phyloP scores from a whole-genome alignment of 2,329 filamentous ascomycete genomes.

The Colletotrichum sojae region DNA sequence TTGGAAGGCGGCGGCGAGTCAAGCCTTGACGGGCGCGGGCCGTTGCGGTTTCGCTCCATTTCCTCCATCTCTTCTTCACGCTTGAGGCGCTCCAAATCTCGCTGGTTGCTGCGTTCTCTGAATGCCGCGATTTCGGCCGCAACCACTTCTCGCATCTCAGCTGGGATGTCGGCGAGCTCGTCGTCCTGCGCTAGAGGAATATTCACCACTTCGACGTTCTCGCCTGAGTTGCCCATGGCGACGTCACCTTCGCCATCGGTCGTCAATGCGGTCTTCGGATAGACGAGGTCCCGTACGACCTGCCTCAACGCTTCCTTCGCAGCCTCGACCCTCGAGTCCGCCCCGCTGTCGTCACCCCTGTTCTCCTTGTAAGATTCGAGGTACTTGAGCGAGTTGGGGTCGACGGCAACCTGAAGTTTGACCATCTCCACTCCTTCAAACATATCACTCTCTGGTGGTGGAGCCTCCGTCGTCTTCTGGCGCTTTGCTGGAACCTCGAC shows the following conservation, averaged over 20 bases:
- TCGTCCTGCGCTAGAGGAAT: conserved; percentile 91
- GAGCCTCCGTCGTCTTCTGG: conserved; percentile 68
- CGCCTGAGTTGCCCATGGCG: conserved; percentile 78
- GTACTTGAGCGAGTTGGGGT: conserved; percentile 86
- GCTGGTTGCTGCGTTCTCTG: conserved; percentile 88
- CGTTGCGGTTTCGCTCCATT: conserved; percentile 81
- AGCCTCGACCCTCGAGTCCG: conserved; percentile 77
- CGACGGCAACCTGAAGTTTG: conserved; percentile 81
- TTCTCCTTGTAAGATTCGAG: conserved; percentile 84
- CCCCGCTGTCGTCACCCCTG: conserved; percentile 73
- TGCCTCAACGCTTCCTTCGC: conserved; percentile 78
- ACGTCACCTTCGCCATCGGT: conserved; percentile 77
- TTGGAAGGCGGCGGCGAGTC: conserved; percentile 77
- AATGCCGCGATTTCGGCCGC: conserved; percentile 95
- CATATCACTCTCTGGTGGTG: conserved; percentile 55
- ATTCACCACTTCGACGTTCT: conserved; percentile 87
- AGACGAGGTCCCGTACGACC: conserved; percentile 79
- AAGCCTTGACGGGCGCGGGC: conserved; percentile 75
- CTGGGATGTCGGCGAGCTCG: conserved; percentile 93
- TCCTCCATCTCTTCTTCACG: conserved; percentile 95
- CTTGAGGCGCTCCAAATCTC: conserved; percentile 89
- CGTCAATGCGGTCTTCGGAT: conserved; percentile 67
- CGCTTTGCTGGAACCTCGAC: conserved; percentile 86
- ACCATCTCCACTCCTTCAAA: conserved; percentile 76
- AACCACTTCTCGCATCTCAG: conserved; percentile 95